A percentile compares a stretch with the other conserved stretches of the same genome.
Conservation (phyloP, 192 early-diverging fungal genomes). For the Podochytrium sp. region DNA sequence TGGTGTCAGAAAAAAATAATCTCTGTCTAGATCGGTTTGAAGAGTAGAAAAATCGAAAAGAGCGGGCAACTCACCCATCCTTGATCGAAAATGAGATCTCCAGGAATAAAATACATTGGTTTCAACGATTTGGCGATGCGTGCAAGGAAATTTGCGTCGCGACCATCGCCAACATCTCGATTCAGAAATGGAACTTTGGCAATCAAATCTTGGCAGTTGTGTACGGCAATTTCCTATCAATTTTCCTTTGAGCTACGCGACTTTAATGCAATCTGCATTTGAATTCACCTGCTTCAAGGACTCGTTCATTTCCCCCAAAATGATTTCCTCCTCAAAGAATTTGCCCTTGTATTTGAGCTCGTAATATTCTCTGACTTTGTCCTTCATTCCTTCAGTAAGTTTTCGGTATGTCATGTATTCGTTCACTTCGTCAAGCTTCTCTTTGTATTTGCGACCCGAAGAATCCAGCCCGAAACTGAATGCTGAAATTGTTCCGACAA, state of each 20-base stretch:
- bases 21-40: neutral
- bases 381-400: conserved; percentile 27
- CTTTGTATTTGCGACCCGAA: conserved; percentile 46
- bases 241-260: too few relatives aligned
- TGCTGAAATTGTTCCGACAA: conserved; percentile 55
- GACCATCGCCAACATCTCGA: conserved; percentile 43
- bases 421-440: conserved; percentile 58
- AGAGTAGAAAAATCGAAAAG: neutral
- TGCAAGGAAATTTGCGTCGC: conserved; percentile 48
- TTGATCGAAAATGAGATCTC: conserved; percentile 53
- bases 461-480: conserved; percentile 56
- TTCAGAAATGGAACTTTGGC: conserved; percentile 52
- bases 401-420: conserved; percentile 57
- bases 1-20: too few relatives aligned
- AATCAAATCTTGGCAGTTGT: conserved; percentile 54
- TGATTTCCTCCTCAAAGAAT: conserved; percentile 47
- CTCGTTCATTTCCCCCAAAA: conserved; percentile 52
- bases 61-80: conserved; percentile 45
- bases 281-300: conserved; percentile 48
- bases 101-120: conserved; percentile 44
- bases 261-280: too few relatives aligned
- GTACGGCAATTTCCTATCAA: conserved; percentile 49
- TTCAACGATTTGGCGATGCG: conserved; percentile 44
- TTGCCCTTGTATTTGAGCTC: conserved; percentile 55
- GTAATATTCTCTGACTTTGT: conserved; percentile 48